These are phyloP conservation scores for Psilocybe subaeruginosa DNA, from an alignment of 768 basidiomycete species.

Conservation along the genomic window DNA sequence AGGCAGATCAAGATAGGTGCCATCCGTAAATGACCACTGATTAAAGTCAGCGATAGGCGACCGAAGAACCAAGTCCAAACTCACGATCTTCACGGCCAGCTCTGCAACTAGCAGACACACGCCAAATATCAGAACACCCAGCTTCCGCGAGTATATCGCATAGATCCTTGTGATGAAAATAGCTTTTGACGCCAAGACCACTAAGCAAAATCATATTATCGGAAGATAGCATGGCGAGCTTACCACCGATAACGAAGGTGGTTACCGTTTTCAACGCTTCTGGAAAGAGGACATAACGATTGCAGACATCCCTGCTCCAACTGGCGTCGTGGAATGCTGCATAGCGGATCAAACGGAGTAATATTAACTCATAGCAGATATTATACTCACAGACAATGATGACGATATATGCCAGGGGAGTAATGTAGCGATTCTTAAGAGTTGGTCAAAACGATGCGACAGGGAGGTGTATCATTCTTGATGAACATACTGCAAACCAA, in stretches of 20 bases:
- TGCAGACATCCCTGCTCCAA: conserved; percentile 35
- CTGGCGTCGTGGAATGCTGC: conserved; percentile 32
- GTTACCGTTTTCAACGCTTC: conserved; percentile 37
- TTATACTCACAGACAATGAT: conserved; percentile 34
- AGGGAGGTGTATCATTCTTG: not conserved
- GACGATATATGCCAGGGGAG: conserved; percentile 37
- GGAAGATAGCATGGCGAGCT: not conserved
- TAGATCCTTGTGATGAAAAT: conserved; percentile 33
- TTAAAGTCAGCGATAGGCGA: not conserved
- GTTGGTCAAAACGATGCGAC: not conserved
- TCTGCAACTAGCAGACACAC: conserved; percentile 25
- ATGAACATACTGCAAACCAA: conserved; percentile 15
- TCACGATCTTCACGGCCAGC: conserved; percentile 36
- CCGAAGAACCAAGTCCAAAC: conserved; percentile 5
- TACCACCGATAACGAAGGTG: conserved; percentile 33
- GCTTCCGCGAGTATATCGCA: conserved; percentile 32
- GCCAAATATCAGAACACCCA: conserved; percentile 20
- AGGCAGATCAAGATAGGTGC: conserved; percentile 32
- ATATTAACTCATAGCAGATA: not conserved
- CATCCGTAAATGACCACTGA: conserved; percentile 41
- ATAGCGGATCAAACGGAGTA: not conserved
- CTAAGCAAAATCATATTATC: not conserved
- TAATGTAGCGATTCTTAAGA: conserved; percentile 37
- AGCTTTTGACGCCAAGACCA: conserved; percentile 14
- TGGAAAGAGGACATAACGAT: conserved; percentile 36